Base-by-base conservation (phyloP, 1,139 yeast species). In the Pneumocystis oryctolagi region DNA sequence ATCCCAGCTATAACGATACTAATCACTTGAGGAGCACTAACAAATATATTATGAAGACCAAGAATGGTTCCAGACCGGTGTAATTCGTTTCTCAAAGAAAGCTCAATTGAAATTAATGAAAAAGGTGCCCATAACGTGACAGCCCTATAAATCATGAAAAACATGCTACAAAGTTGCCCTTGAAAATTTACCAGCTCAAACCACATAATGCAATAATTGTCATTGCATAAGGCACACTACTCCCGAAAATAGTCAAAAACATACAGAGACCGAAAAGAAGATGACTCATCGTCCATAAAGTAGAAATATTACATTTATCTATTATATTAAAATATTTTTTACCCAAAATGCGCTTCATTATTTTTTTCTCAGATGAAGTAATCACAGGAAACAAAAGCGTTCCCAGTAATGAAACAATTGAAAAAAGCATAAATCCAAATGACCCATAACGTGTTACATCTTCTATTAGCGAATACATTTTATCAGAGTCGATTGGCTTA, bases 61-160 rank as follows among this genome's bases (percentile, higher is more conserved):
- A 79, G 68, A 42, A 79, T 72, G 4, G 79, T 72, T 1, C 82
- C 82, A 2, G 81, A 76, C 67, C 79, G 80, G 66, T 77, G 76
- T 1, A 47, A 47, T 47, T 47, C 31, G 63, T 78, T 81, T 62
- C 75, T 70, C 31, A 70, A 67, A 40, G 80, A 73, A n/a, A 78
- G 73, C 64, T 79, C 81, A 66, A 78, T 81, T 60, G 80, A 76
- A 16, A 79, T 78, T 58, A 79, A 66, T 5, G 78, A 80, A 69
- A 79, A 79, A 14, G 82, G 82, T 4, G 80, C 79, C 82, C 82
- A 79, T 5, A 79, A 73, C 0, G 82, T 80, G 63, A 73, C 73
- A 0, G 82, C 28, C 55, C 55, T 47, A 14, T 2, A 25, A 2
- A 20, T 5, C 3, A 25, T 20, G 12, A 25, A 40, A 18, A 25